phyloP scores from a whole-genome alignment of 2,329 filamentous ascomycete genomes.

The Alternaria solani region DNA sequence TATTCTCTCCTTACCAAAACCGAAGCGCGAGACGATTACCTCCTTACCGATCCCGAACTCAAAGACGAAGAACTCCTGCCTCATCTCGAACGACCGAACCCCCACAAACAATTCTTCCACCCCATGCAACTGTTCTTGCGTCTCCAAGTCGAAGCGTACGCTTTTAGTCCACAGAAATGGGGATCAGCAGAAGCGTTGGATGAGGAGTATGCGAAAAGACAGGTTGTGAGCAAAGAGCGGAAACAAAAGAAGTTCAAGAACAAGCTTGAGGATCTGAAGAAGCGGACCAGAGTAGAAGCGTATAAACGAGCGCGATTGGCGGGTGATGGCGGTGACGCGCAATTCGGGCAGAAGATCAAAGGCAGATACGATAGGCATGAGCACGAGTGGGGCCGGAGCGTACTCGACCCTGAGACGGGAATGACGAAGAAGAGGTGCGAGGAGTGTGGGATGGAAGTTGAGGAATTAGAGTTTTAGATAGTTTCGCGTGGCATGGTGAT shows the following conservation, averaged over 20 bases:
- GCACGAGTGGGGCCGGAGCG: conserved; percentile 79
- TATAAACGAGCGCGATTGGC: conserved; percentile 68
- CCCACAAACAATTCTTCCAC: conserved; percentile 95
- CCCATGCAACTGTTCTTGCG: conserved; percentile 98
- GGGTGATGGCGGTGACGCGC: conserved; percentile 52
- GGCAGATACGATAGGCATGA: conserved; percentile 74
- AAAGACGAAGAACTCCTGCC: conserved; percentile 86
- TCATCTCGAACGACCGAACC: conserved; percentile 88
- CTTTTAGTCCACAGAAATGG: conserved; percentile 84
- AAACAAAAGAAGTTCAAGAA: conserved; percentile 93
- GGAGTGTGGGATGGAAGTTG: conserved; percentile 72
- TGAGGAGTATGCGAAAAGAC: conserved; percentile 83
- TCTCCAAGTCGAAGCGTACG: conserved; percentile 93
- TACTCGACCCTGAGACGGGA: conserved; percentile 70
- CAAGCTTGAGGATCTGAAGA: conserved; percentile 89
- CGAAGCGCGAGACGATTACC: conserved; percentile 92
- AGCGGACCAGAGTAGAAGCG: conserved; percentile 89
- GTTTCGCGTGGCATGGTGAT: background rate
- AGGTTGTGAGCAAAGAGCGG: conserved; percentile 79
- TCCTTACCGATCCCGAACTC: conserved; percentile 94
- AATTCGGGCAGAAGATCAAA: conserved; percentile 80
- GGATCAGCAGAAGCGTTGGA: conserved; percentile 85
- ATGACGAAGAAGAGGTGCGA: conserved; percentile 79
- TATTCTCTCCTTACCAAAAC: conserved; percentile 97
- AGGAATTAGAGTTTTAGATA: conserved; percentile 67